A percentile compares a stretch with the other conserved stretches of the same genome.
Evolutionary conservation across 148 eudicot genomes (phyloP).

Genomic region (Cornus kousa): DNA sequence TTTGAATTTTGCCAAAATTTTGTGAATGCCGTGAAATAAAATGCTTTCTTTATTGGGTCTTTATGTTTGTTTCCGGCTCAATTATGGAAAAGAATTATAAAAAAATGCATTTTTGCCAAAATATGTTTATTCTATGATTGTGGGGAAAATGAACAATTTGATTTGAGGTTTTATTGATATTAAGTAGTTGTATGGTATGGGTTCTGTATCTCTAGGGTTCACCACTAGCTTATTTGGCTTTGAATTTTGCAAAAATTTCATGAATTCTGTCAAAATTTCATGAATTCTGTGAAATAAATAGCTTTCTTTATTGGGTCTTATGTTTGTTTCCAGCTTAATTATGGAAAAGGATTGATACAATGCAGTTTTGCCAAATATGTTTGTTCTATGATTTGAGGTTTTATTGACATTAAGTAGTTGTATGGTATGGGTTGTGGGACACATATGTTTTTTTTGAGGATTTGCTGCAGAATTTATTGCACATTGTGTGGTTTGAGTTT

Average conservation of each 20-base stretch:
- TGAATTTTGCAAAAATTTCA: background rate
- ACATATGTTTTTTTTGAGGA: background rate
- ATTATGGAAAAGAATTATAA: background rate
- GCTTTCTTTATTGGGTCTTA: background rate
- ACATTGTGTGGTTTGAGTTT: background rate
- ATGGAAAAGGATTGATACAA: background rate
- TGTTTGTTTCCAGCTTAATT: background rate
- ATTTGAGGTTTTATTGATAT: background rate
- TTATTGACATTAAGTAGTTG: background rate
- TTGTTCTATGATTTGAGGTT: background rate
- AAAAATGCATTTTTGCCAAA: background rate
- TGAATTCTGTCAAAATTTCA: background rate
- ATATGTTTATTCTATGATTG: background rate
- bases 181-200: too few relatives aligned
- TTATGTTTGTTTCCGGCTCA: background rate
- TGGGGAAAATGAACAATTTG: too few relatives aligned
- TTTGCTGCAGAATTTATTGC: background rate
- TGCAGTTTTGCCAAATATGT: background rate
- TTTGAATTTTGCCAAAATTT: background rate
- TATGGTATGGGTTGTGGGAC: background rate
- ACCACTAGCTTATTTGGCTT: background rate
- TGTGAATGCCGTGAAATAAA: background rate
- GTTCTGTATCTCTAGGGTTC: background rate
- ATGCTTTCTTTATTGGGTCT: background rate
- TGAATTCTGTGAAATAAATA: background rate